Conservation (phyloP, 1,284 basidiomycete genomes). For the Puccinia novopanici region DNA sequence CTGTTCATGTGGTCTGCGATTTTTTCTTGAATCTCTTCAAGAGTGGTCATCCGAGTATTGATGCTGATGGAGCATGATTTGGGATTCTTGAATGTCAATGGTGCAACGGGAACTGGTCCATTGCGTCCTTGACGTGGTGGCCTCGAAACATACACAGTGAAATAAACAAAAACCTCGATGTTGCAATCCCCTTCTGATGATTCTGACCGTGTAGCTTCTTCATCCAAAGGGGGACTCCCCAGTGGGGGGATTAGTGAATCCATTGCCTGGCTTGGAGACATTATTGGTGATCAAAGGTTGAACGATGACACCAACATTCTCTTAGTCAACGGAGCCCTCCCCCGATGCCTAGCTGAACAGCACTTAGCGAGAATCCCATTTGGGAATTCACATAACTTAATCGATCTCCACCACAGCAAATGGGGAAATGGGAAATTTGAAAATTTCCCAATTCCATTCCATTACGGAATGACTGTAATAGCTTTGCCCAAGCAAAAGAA, state of each 20-base stretch:
- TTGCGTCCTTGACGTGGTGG: neutral
- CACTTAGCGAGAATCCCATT: too few relatives aligned
- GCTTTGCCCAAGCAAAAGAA: too few relatives aligned
- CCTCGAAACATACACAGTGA: neutral
- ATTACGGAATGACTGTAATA: conserved; percentile 14
- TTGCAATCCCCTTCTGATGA: neutral
- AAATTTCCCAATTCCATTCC: neutral
- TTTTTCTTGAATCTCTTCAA: neutral
- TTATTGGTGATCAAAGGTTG: neutral
- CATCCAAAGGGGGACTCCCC: neutral
- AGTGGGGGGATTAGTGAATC: too few relatives aligned
- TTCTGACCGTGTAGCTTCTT: neutral
- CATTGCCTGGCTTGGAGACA: neutral
- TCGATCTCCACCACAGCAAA: neutral
- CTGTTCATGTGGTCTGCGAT: neutral
- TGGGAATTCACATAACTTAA: neutral
- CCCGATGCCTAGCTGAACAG: neutral
- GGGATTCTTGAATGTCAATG: neutral
- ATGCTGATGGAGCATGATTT: neutral
- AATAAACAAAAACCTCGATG: neutral
- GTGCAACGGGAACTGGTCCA: neutral
- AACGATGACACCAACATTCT: too few relatives aligned
- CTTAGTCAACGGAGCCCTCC: neutral
- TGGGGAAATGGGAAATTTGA: neutral
- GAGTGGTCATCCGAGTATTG: neutral